These are phyloP conservation scores for Epichloe aotearoae DNA, from an alignment of 2,329 filamentous ascomycete species.

Conservation along the genomic window DNA sequence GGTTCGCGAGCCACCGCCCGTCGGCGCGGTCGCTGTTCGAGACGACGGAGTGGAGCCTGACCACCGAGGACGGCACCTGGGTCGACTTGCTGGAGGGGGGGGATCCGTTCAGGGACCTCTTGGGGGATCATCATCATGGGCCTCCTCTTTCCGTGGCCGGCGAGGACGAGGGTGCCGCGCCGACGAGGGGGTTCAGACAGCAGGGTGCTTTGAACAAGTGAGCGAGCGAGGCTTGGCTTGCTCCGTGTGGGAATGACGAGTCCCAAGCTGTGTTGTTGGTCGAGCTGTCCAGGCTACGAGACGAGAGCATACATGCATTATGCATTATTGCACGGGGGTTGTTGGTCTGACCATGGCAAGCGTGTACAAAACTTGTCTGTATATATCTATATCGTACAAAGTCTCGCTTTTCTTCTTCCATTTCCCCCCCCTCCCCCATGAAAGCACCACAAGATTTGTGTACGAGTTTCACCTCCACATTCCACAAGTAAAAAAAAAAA, in stretches of 20 bases:
- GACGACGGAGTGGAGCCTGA: constrained; percentile 82
- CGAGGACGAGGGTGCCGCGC: constrained; percentile 19
- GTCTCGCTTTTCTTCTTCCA: no score
- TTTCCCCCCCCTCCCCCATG: rapidly evolving
- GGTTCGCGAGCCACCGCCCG: constrained; percentile 64
- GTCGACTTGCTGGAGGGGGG: constrained; percentile 60
- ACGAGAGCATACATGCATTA: no score
- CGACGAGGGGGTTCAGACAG: constrained; percentile 37
- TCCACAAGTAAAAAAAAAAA: no score
- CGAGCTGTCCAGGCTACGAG: no score
- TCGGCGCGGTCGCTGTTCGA: constrained; percentile 53
- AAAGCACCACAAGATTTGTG: no score
- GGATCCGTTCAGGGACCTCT: constrained; percentile 52
- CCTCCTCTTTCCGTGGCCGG: constrained; percentile 11
- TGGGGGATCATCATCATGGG: constrained; percentile 23
- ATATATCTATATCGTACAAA: no score
- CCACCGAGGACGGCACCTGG: constrained; percentile 43
- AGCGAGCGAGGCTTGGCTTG: background rate
- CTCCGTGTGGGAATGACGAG: background rate
- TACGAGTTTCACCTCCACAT: no score
- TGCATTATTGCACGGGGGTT: no score
- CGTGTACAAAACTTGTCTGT: no score
- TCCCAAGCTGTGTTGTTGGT: no score
- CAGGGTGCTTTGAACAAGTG: constrained; percentile 24
- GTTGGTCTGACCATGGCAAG: no score